Evolutionary conservation across 352 stramenopile genomes (phyloP).

Genomic region (Ophiocytium majus): DNA sequence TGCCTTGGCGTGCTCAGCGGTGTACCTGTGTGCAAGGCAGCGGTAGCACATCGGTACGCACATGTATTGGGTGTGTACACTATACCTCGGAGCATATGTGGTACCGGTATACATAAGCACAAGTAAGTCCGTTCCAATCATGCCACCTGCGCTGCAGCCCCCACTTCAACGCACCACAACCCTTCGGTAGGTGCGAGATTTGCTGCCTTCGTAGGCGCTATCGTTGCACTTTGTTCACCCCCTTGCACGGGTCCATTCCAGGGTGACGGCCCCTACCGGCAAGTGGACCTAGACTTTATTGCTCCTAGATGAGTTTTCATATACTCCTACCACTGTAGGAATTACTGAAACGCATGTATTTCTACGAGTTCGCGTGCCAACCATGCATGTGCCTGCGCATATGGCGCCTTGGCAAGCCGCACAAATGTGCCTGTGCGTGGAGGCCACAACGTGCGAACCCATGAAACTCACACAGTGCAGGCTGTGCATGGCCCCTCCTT

Average conservation of each 20-base stretch:
- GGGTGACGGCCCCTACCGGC: no score
- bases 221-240: no score
- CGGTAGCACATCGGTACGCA: no score
- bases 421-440: neutral
- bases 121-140: neutral
- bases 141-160: neutral
- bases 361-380: neutral
- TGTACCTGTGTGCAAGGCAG: slow-evolving; percentile 29
- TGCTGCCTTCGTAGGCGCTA: no score
- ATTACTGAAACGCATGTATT: no score
- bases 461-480: neutral
- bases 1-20: slow-evolving; percentile 45
- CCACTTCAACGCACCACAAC: neutral
- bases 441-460: neutral
- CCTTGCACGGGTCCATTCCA: no score
- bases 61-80: neutral
- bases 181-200: neutral
- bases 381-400: neutral
- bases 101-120: neutral
- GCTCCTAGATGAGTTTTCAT: no score
- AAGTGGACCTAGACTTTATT: no score
- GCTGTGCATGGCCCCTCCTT: neutral
- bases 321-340: no score
- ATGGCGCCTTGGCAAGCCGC: neutral
- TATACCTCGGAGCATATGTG: neutral